Evolutionary conservation across 805 yeast genomes (phyloP).

Genomic region (Starmera dryadoides): DNA sequence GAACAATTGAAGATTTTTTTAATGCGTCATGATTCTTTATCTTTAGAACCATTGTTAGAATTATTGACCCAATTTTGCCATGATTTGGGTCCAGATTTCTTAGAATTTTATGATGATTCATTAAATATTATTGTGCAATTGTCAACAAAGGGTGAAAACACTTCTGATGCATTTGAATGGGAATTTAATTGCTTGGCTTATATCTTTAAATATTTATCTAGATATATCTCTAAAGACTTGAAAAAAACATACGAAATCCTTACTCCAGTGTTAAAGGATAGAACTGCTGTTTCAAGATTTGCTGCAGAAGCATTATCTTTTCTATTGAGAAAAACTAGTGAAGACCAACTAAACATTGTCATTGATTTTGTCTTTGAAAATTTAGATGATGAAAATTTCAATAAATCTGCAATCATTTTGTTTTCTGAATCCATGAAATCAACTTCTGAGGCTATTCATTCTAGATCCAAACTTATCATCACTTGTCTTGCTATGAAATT

Average conservation of each 20-base stretch:
- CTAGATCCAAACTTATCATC: conserved; percentile 53
- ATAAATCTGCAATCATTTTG: conserved; percentile 50
- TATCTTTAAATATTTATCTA: conserved; percentile 79
- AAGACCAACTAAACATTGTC: conserved; percentile 37
- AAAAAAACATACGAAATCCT: conserved; percentile 61
- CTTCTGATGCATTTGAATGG: conserved; percentile 68
- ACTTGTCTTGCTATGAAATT: conserved; percentile 31
- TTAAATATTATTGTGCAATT: conserved; percentile 44
- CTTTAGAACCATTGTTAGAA: conserved; percentile 79
- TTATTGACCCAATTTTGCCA: conserved; percentile 79
- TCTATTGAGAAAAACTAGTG: conserved; percentile 60
- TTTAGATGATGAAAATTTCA: conserved; percentile 38
- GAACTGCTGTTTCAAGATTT: conserved; percentile 66
- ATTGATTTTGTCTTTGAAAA: conserved; percentile 35
- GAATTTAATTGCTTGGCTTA: conserved; percentile 81
- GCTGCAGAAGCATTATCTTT: conserved; percentile 89
- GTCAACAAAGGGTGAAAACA: conserved; percentile 37
- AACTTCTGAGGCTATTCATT: conserved; percentile 66
- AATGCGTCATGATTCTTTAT: conserved; percentile 50
- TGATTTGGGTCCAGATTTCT: conserved; percentile 88
- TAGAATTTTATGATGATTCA: conserved; percentile 55
- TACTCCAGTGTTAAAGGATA: conserved; percentile 57
- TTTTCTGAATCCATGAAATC: conserved; percentile 71
- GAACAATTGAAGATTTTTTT: conserved; percentile 41
- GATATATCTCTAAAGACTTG: conserved; percentile 53